Evolutionary conservation across 441 rosid genomes (phyloP).

Genomic region (Populus tomentosa): DNA sequence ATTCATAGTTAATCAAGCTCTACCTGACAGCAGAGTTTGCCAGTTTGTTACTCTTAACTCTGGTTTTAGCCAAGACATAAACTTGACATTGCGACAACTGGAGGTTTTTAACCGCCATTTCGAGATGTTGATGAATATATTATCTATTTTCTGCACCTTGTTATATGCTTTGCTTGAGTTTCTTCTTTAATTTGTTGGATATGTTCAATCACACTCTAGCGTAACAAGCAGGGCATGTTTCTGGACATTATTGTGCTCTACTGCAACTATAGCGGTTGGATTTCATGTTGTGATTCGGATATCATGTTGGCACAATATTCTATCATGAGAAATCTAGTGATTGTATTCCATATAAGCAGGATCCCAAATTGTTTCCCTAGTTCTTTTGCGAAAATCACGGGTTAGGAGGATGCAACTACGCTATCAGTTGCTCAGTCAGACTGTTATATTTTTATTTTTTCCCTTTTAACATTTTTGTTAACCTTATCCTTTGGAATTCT

Average conservation of each 20-base stretch:
- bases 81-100: neutral
- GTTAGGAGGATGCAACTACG: neutral
- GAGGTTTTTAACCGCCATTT: neutral
- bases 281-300: neutral
- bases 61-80: neutral
- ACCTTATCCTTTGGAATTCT: too few species aligned
- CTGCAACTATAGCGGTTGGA: neutral
- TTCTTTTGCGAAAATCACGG: neutral
- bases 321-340: neutral
- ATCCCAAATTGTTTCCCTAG: neutral
- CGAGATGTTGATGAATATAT: too few species aligned
- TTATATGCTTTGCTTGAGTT: neutral
- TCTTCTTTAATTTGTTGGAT: neutral
- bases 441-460: too few species aligned
- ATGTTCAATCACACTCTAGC: neutral
- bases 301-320: neutral
- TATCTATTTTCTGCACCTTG: neutral
- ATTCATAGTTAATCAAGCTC: conserved; percentile 3
- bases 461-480: too few species aligned
- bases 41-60: conserved; percentile 16
- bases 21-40: conserved; percentile 1
- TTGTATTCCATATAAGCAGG: neutral
- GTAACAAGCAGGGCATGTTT: neutral
- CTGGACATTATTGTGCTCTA: neutral
- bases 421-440: neutral